A percentile compares a stretch with the other conserved stretches of the same genome.
Evolutionary conservation across 306 rosid species (phyloP).

Genomic region (Sphenostylis stenocarpa): DNA sequence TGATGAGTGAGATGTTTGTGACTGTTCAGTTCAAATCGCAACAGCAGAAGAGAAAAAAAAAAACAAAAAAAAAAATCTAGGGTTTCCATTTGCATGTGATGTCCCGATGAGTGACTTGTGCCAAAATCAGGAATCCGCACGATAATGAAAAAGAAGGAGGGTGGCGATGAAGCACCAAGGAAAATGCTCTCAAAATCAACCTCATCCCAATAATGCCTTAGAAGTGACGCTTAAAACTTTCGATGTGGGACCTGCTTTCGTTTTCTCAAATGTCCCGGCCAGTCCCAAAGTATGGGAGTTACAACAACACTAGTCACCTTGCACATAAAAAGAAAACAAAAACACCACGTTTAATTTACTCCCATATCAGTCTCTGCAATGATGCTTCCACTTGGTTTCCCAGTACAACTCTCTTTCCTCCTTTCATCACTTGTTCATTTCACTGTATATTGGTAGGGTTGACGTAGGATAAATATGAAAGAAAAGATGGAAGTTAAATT

Average conservation of each 20-base stretch:
- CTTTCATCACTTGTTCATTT: too few relatives aligned
- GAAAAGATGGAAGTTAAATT: too few relatives aligned
- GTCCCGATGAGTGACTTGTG: neutral
- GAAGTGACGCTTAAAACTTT: conserved; percentile 28
- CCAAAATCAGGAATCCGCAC: too few relatives aligned
- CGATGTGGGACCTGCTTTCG: conserved; percentile 14
- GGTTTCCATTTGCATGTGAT: neutral
- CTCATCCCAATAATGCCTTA: neutral
- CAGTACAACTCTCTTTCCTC: too few relatives aligned
- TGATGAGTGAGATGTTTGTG: too few relatives aligned
- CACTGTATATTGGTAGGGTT: too few relatives aligned
- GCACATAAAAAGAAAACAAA: neutral
- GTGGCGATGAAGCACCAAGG: neutral
- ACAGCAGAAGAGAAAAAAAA: neutral
- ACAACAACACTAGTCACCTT: conserved; percentile 24
- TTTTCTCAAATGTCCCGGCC: neutral
- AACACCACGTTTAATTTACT: neutral
- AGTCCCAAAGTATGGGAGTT: conserved; percentile 42
- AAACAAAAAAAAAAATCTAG: neutral
- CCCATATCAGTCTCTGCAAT: conserved; percentile 15
- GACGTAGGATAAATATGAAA: too few relatives aligned
- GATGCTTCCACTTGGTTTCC: conserved; percentile 2
- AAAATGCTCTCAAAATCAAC: conserved; percentile 39
- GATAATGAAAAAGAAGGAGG: too few relatives aligned
- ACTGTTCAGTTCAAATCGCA: neutral